Conservation (phyloP, 495 filamentous ascomycete species). For the Collariella sp. region DNA sequence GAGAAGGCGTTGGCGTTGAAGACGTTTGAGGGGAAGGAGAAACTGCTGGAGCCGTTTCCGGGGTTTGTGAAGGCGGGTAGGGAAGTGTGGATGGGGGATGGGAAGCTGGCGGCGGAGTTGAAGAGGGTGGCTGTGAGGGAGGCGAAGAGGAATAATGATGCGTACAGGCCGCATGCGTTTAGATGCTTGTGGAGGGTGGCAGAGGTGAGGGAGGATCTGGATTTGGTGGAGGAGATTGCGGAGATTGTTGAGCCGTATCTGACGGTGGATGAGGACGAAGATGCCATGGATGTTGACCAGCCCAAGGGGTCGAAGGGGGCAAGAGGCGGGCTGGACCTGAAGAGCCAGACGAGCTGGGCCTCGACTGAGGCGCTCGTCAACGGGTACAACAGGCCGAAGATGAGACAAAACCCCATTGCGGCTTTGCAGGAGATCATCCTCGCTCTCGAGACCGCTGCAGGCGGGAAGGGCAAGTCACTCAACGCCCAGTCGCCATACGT, state of each 20-base stretch:
- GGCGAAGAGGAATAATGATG: slow-evolving; percentile 78
- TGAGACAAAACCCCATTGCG: slow-evolving; percentile 24
- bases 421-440: slow-evolving; percentile 27
- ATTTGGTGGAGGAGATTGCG: slow-evolving; percentile 60
- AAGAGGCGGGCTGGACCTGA: slow-evolving; percentile 26
- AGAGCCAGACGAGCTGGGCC: slow-evolving; percentile 27
- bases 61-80: slow-evolving; percentile 58
- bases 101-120: slow-evolving; percentile 34
- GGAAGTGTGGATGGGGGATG: slow-evolving; percentile 48
- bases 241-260: slow-evolving; percentile 52
- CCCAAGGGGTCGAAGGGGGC: slow-evolving; percentile 10
- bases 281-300: slow-evolving; percentile 55
- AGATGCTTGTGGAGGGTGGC: slow-evolving; percentile 62
- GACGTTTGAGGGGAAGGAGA: slow-evolving; percentile 91
- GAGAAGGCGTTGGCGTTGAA: slow-evolving; percentile 75
- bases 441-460: slow-evolving; percentile 15
- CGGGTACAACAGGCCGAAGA: slow-evolving; percentile 34
- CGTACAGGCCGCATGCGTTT: slow-evolving; percentile 70
- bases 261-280: slow-evolving; percentile 46
- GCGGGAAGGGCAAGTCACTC: slow-evolving; percentile 2
- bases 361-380: slow-evolving; percentile 34
- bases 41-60: slow-evolving; percentile 74
- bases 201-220: slow-evolving; percentile 50
- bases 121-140: slow-evolving; percentile 69
- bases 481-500: slow-evolving; percentile 20